These are phyloP conservation scores for Russula vinacea DNA, from an alignment of 768 basidiomycete genomes.

Conservation along the genomic window DNA sequence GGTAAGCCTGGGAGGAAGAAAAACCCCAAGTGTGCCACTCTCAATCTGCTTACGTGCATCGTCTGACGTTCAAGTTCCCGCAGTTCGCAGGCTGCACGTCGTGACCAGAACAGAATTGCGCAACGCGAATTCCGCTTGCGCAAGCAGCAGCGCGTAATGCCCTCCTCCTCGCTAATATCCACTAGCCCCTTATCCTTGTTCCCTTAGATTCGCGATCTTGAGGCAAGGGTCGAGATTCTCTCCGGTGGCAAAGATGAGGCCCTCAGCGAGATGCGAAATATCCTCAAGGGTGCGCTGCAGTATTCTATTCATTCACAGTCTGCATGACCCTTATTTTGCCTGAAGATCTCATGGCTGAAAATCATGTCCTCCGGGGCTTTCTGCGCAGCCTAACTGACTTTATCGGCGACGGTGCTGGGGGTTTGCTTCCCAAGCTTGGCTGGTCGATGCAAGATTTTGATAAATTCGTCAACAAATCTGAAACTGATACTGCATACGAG, in stretches of 20 bases:
- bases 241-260: constrained; percentile 92
- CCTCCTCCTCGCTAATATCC: constrained; percentile 1
- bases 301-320: background rate
- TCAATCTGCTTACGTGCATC: constrained; percentile 36
- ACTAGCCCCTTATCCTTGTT: background rate
- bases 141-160: constrained; percentile 77
- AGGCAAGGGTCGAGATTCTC: constrained; percentile 91
- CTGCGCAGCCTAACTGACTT: constrained; percentile 73
- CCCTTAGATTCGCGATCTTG: constrained; percentile 84
- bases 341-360: constrained; percentile 84
- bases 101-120: constrained; percentile 89
- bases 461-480: constrained; percentile 75
- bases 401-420: constrained; percentile 84
- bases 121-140: constrained; percentile 90
- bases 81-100: constrained; percentile 83
- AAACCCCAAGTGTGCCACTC: constrained; percentile 70
- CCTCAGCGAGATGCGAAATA: constrained; percentile 74
- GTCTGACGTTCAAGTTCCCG: constrained; percentile 24
- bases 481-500: constrained; percentile 93
- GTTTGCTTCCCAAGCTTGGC: constrained; percentile 71
- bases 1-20: constrained; percentile 79
- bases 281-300: constrained; percentile 60
- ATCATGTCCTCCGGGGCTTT: constrained; percentile 76
- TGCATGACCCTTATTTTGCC: constrained; percentile 9
- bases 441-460: constrained; percentile 78